phyloP scores from a whole-genome alignment of 2,329 filamentous ascomycete species.

The Aspergillus sp. region DNA sequence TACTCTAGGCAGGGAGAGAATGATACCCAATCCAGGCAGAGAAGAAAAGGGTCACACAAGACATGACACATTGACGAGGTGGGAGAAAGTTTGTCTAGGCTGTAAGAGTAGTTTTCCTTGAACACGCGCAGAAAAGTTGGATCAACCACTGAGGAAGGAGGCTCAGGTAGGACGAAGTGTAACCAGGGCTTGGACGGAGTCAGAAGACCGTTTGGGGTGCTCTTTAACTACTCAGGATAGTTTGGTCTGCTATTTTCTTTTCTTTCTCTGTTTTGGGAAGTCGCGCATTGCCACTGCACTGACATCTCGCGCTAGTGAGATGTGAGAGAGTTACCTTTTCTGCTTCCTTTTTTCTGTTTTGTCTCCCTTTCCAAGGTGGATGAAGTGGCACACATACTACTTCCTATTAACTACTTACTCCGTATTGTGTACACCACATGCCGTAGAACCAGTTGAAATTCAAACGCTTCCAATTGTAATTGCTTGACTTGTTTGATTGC shows the following conservation, averaged over 20 bases:
- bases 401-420: not conserved
- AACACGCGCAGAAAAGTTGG: constrained; percentile 2
- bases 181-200: constrained; percentile 1
- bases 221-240: not conserved
- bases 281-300: not conserved
- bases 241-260: not conserved
- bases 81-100: not conserved
- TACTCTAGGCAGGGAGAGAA: too few relatives aligned
- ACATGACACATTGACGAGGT: not conserved
- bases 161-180: constrained; percentile 4
- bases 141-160: not conserved
- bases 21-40: not conserved
- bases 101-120: not conserved
- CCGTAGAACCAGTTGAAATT: constrained; percentile 4
- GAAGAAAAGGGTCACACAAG: not conserved
- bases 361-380: not conserved
- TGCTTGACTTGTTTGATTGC: constrained; percentile 3
- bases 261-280: not conserved
- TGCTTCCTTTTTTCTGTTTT: too few relatives aligned
- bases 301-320: not conserved
- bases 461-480: constrained; percentile 3
- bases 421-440: not conserved
- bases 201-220: constrained; percentile 5
- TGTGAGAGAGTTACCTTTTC: too few relatives aligned
- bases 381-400: not conserved